These are phyloP conservation scores for Astrocystis sublimbata DNA, from an alignment of 495 filamentous ascomycete genomes.

Conservation along the genomic window DNA sequence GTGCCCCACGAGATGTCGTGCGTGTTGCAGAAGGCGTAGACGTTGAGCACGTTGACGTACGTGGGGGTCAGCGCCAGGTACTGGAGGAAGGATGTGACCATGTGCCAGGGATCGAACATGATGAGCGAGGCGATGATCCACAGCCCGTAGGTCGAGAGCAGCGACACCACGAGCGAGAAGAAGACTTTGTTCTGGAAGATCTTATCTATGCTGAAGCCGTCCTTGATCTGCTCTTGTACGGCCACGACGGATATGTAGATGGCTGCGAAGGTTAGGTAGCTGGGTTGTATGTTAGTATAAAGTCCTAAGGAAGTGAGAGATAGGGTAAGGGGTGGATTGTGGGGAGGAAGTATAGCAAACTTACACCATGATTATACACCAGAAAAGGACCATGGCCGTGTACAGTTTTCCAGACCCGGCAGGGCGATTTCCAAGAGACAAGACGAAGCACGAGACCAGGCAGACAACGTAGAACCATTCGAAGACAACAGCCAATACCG, in stretches of 20 bases:
- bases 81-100: constrained; percentile 94
- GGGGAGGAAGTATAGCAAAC: constrained; percentile 25
- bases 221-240: constrained; percentile 66
- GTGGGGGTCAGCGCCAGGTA: constrained; percentile 94
- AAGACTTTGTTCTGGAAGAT: constrained; percentile 87
- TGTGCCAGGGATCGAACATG: constrained; percentile 99
- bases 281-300: constrained; percentile 32
- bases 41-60: constrained; percentile 95
- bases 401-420: constrained; percentile 90
- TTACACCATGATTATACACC: constrained; percentile 90
- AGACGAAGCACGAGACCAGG: constrained; percentile 90
- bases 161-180: constrained; percentile 88
- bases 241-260: constrained; percentile 91
- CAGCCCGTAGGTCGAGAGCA: constrained; percentile 89
- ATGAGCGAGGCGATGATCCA: constrained; percentile 90
- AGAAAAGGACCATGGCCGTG: constrained; percentile 96
- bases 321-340: no score
- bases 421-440: constrained; percentile 95
- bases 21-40: constrained; percentile 97
- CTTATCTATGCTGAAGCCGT: constrained; percentile 63
- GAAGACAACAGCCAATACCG: constrained; percentile 82
- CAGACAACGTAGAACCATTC: constrained; percentile 95
- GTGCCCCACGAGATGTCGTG: constrained; percentile 98
- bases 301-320: constrained; percentile 5
- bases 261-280: constrained; percentile 91